phyloP scores from a whole-genome alignment of 169 alveolate genomes.

The Babesia caballi region DNA sequence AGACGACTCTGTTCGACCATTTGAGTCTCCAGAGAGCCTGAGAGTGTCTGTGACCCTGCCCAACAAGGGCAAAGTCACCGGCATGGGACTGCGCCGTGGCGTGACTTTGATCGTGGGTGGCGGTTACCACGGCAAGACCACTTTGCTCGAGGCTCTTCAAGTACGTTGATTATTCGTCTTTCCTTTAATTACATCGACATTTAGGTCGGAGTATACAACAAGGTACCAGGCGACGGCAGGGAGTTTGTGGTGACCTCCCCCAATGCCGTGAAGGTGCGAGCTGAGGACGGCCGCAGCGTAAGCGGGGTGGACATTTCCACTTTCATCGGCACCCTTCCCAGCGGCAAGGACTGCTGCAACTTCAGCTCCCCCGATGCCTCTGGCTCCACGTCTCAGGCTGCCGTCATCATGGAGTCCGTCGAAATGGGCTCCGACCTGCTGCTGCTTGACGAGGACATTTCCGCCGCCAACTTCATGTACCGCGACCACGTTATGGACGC shows the following conservation, averaged over 20 bases:
- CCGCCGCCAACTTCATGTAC: slow-evolving; percentile 66
- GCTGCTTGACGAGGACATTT: slow-evolving; percentile 76
- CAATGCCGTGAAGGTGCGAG: slow-evolving; percentile 66
- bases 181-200: background rate
- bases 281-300: slow-evolving; percentile 74
- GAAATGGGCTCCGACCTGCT: slow-evolving; percentile 74
- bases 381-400: slow-evolving; percentile 81
- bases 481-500: slow-evolving; percentile 56
- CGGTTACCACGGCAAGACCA: slow-evolving; percentile 82
- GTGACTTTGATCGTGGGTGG: slow-evolving; percentile 81
- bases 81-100: slow-evolving; percentile 76
- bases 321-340: slow-evolving; percentile 72
- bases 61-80: slow-evolving; percentile 54
- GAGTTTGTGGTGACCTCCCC: slow-evolving; percentile 76
- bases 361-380: slow-evolving; percentile 74
- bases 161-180: background rate
- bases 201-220: slow-evolving; percentile 75
- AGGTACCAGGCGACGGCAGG: slow-evolving; percentile 81
- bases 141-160: slow-evolving; percentile 71
- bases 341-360: slow-evolving; percentile 48
- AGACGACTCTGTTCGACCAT: slow-evolving; percentile 15
- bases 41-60: slow-evolving; percentile 46
- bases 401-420: slow-evolving; percentile 76
- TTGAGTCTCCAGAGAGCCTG: slow-evolving; percentile 52
- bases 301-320: slow-evolving; percentile 71